Percentiles rank a stretch among this genome's conserved stretches.
Conservation (phyloP, 805 yeast genomes). For the Metschnikowia lochheadii region DNA sequence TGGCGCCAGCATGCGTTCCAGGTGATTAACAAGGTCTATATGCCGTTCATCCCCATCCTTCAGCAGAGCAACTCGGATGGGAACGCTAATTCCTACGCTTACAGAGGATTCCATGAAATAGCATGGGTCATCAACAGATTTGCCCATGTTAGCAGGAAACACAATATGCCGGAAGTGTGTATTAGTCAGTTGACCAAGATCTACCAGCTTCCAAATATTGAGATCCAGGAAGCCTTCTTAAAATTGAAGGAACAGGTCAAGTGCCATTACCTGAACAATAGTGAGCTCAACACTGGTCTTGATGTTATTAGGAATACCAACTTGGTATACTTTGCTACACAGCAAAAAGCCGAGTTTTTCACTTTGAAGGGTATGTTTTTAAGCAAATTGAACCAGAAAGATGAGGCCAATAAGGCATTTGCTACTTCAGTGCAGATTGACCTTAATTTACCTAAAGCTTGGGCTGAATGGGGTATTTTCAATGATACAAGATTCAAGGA, state of each 20-base stretch:
- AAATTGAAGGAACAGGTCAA: constrained; percentile 96
- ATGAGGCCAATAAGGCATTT: constrained; percentile 96
- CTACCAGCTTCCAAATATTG: constrained; percentile 93
- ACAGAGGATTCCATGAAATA: constrained; percentile 96
- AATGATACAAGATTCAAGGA: constrained; percentile 86
- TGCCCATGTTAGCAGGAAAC: constrained; percentile 98
- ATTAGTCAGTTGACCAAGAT: constrained; percentile 88
- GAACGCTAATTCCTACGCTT: constrained; percentile 86
- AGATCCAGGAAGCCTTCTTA: constrained; percentile 95
- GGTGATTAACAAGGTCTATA: constrained; percentile 88
- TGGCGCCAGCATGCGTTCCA: constrained; percentile 99
- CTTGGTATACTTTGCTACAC: constrained; percentile 91
- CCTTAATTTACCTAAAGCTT: constrained; percentile 89
- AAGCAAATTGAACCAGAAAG: constrained; percentile 83
- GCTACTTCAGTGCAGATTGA: constrained; percentile 98
- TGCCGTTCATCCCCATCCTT: constrained; percentile 84
- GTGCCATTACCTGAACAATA: constrained; percentile 89
- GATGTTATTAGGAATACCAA: constrained; percentile 97
- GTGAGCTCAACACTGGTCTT: constrained; percentile 88
- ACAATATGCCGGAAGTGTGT: constrained; percentile 95
- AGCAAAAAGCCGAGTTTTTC: constrained; percentile 96
- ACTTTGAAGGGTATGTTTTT: constrained; percentile 97
- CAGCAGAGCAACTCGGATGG: constrained; percentile 66
- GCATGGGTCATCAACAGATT: constrained; percentile 98
- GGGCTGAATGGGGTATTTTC: constrained; percentile 99